phyloP scores from a whole-genome alignment of 2,329 filamentous ascomycete genomes.

The Trematosphaeria pertusa region DNA sequence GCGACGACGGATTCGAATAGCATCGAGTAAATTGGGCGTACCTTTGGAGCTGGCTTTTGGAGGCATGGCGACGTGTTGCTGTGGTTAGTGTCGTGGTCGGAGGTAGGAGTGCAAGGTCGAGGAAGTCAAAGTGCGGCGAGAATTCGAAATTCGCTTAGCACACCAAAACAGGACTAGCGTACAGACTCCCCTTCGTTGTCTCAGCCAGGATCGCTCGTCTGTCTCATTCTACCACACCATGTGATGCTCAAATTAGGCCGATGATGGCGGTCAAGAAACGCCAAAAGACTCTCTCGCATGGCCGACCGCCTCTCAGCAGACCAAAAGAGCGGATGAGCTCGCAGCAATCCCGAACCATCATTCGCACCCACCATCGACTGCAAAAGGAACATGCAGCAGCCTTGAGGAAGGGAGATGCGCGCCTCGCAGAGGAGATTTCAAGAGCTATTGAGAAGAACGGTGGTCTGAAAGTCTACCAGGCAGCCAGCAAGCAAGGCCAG shows the following conservation, averaged over 20 bases:
- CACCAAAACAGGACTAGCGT: constrained; percentile 27
- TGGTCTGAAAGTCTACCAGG: constrained; percentile 66
- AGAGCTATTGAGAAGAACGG: constrained; percentile 62
- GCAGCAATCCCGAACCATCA: constrained; percentile 64
- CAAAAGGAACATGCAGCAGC: constrained; percentile 64
- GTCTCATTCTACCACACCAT: constrained; percentile 10
- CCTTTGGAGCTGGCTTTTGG: constrained; percentile 48
- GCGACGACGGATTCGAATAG: too few species aligned
- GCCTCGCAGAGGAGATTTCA: constrained; percentile 52
- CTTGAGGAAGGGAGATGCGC: constrained; percentile 49
- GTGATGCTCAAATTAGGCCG: constrained; percentile 8
- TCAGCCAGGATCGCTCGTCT: constrained; percentile 17
- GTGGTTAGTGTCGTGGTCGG: constrained; percentile 27
- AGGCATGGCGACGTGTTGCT: constrained; percentile 45
- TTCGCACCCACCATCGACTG: constrained; percentile 66
- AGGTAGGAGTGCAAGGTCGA: constrained; percentile 29
- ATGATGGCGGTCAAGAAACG: constrained; percentile 44
- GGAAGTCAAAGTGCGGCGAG: constrained; percentile 16
- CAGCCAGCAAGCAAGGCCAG: constrained; percentile 68
- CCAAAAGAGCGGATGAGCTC: constrained; percentile 56
- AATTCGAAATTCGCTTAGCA: constrained; percentile 23
- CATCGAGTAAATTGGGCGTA: constrained; percentile 29
- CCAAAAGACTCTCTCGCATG: constrained; percentile 41
- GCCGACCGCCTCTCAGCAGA: constrained; percentile 39
- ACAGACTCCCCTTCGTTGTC: constrained; percentile 17